phyloP scores from a whole-genome alignment of 345 rosid genomes.

The Murraya paniculata region DNA sequence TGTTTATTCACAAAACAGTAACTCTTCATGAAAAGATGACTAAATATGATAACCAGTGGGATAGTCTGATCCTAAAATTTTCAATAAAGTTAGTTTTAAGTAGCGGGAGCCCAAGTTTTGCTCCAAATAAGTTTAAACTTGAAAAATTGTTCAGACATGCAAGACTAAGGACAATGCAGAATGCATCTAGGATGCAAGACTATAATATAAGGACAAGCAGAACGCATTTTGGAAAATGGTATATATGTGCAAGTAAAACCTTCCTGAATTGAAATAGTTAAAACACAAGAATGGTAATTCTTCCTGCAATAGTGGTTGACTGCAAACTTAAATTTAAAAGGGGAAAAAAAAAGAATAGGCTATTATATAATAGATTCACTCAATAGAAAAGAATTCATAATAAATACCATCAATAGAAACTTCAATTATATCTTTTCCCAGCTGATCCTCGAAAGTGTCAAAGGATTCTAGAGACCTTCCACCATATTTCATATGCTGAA shows the following conservation, averaged over 20 bases:
- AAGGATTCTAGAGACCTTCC: constrained; percentile 52
- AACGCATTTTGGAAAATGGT: background rate
- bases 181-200: background rate
- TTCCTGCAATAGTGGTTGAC: background rate
- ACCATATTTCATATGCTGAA: constrained; percentile 55
- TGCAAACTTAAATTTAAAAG: no score
- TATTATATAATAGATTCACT: background rate
- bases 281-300: background rate
- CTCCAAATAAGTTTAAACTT: background rate
- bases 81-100: background rate
- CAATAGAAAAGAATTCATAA: background rate
- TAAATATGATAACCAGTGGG: background rate
- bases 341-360: background rate
- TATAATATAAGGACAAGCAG: background rate
- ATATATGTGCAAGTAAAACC: background rate
- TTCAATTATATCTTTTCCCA: constrained; percentile 49
- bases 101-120: background rate
- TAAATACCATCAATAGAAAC: constrained; percentile 57
- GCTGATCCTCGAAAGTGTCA: constrained; percentile 37
- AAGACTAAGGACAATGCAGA: background rate
- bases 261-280: background rate
- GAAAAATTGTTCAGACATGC: background rate
- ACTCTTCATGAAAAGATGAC: background rate
- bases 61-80: background rate
- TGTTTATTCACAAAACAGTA: background rate